Conservation (phyloP, 116 monocot genomes). For the Posidonia oceanica region DNA sequence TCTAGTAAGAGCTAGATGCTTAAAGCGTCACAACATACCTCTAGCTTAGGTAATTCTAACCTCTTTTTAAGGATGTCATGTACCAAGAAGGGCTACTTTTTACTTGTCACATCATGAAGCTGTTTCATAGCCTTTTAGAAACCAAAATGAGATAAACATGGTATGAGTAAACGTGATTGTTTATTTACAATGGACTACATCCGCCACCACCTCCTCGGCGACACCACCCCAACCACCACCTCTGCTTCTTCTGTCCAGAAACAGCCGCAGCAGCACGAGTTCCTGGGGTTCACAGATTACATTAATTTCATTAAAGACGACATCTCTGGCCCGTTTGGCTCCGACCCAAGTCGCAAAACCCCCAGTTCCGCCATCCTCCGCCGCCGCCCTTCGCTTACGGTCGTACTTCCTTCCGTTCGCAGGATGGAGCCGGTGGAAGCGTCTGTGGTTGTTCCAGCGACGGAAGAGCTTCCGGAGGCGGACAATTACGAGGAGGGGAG, state of each 20-base stretch:
- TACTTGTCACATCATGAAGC: too few relatives aligned
- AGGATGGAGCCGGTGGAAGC: conserved; percentile 8
- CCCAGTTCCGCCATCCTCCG: not conserved
- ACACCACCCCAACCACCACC: conserved; percentile 4
- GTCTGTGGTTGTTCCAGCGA: conserved; percentile 3
- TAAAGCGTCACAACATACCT: too few relatives aligned
- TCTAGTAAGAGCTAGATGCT: too few relatives aligned
- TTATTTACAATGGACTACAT: conserved; percentile 15
- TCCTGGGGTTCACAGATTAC: too few relatives aligned
- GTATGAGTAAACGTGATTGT: too few relatives aligned
- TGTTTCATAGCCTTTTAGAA: too few relatives aligned
- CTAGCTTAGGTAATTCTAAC: too few relatives aligned
- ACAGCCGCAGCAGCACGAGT: not conserved
- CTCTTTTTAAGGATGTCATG: too few relatives aligned
- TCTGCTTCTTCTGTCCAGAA: not conserved
- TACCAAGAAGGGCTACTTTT: too few relatives aligned
- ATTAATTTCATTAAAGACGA: not conserved
- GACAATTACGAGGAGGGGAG: not conserved
- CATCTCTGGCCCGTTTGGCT: not conserved
- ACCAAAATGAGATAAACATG: too few relatives aligned
- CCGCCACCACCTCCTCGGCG: conserved; percentile 29
- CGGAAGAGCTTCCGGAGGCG: not conserved
- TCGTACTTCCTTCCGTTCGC: conserved; percentile 10
- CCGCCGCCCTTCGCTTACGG: conserved; percentile 7
- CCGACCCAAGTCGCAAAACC: not conserved